These are phyloP conservation scores for Pseudogymnoascus sp. DNA, from an alignment of 2,329 filamentous ascomycete genomes.

Conservation along the genomic window DNA sequence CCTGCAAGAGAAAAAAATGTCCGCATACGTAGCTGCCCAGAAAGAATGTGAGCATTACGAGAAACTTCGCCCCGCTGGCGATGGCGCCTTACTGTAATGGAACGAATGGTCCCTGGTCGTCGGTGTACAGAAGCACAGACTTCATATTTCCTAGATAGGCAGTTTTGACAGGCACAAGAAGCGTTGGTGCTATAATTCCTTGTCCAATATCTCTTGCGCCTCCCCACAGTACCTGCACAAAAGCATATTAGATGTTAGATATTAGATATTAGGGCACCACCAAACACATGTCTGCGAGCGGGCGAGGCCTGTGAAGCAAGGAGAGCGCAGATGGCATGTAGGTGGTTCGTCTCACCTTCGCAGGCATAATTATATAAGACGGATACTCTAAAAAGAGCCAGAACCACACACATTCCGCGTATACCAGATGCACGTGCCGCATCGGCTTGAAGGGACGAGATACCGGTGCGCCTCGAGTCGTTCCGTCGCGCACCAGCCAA, in stretches of 20 bases:
- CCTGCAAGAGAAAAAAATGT: neutral
- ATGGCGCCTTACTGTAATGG: slow-evolving; percentile 3
- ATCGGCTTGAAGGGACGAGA: slow-evolving; percentile 4
- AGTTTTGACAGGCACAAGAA: neutral
- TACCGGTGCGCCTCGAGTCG: neutral
- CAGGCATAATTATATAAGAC: neutral
- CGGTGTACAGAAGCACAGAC: neutral
- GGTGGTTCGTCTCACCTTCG: neutral
- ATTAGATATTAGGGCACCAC: neutral
- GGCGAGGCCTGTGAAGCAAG: neutral
- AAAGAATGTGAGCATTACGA: neutral
- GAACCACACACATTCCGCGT: neutral
- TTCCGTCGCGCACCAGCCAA: slow-evolving; percentile 4
- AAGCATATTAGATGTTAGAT: slow-evolving; percentile 7
- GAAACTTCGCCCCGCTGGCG: neutral
- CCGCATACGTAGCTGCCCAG: neutral
- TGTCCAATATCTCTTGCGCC: slow-evolving; percentile 7
- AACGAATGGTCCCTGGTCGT: neutral
- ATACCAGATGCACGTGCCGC: neutral
- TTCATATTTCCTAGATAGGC: neutral
- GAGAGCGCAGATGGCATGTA: neutral
- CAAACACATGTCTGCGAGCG: neutral
- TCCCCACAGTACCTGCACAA: slow-evolving; percentile 7
- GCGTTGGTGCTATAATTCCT: slow-evolving; percentile 1
- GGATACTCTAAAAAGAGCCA: neutral